Conservation (phyloP, 2,329 filamentous ascomycete species). For the Phialocephala sp. region DNA sequence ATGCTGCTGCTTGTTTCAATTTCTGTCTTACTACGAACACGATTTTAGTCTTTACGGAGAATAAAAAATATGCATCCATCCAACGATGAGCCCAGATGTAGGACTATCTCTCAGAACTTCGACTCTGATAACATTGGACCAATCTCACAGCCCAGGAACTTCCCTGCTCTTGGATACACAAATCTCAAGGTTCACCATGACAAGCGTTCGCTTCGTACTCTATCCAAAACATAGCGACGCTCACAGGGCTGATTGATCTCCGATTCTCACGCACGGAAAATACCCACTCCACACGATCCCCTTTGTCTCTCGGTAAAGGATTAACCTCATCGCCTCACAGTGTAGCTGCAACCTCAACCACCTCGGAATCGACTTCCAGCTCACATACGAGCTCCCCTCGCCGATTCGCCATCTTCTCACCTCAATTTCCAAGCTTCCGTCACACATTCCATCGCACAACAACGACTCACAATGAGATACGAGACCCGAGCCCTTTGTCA, state of each 20-base stretch:
- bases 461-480: not conserved
- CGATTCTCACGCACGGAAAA: not conserved
- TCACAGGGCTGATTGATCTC: not conserved
- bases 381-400: not conserved
- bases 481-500: not conserved
- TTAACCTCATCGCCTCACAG: not conserved
- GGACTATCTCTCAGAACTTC: no score
- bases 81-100: no score
- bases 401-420: not conserved
- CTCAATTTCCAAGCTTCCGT: not conserved
- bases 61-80: no score
- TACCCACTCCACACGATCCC: not conserved
- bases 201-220: not conserved
- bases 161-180: no score
- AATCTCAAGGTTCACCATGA: no score
- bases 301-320: no score
- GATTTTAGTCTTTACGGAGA: no score
- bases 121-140: no score
- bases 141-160: no score
- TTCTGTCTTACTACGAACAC: no score
- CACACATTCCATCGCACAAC: not conserved
- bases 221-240: not conserved
- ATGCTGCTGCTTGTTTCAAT: no score
- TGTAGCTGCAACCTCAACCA: not conserved
- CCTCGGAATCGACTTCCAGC: not conserved